Evolutionary conservation across 495 filamentous ascomycete genomes (phyloP).

Genomic region (Penicillium salamii): DNA sequence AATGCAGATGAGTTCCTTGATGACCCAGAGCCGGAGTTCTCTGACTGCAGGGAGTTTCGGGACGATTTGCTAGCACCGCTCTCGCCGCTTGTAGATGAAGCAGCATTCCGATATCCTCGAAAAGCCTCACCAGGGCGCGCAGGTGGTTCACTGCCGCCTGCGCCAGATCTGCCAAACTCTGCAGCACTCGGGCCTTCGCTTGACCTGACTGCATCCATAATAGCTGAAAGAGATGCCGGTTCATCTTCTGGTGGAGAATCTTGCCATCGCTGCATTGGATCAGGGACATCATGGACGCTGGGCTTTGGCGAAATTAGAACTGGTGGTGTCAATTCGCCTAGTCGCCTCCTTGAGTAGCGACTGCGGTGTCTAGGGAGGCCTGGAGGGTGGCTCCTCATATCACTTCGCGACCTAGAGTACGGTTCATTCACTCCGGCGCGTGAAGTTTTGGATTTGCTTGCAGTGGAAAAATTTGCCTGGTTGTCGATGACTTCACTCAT

Average conservation of each 20-base stretch:
- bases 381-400: background rate
- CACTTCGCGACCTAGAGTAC: background rate
- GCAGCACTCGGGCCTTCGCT: slow-evolving; percentile 36
- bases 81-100: slow-evolving; percentile 49
- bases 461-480: background rate
- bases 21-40: slow-evolving; percentile 17
- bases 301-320: background rate
- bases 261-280: slow-evolving; percentile 71
- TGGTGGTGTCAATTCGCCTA: background rate
- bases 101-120: slow-evolving; percentile 56
- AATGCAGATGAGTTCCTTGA: slow-evolving; percentile 8
- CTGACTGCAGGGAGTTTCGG: slow-evolving; percentile 9
- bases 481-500: background rate
- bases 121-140: slow-evolving; percentile 47
- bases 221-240: slow-evolving; percentile 68
- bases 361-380: background rate
- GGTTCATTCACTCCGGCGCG: background rate
- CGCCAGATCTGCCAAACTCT: background rate
- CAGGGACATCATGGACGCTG: background rate
- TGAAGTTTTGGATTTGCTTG: background rate
- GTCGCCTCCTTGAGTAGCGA: background rate
- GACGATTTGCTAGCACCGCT: slow-evolving; percentile 21
- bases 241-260: slow-evolving; percentile 76
- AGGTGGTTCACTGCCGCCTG: background rate
- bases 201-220: slow-evolving; percentile 56